Evolutionary conservation across 2,329 filamentous ascomycete genomes (phyloP).

Genomic region (Trichoderma harzianum): DNA sequence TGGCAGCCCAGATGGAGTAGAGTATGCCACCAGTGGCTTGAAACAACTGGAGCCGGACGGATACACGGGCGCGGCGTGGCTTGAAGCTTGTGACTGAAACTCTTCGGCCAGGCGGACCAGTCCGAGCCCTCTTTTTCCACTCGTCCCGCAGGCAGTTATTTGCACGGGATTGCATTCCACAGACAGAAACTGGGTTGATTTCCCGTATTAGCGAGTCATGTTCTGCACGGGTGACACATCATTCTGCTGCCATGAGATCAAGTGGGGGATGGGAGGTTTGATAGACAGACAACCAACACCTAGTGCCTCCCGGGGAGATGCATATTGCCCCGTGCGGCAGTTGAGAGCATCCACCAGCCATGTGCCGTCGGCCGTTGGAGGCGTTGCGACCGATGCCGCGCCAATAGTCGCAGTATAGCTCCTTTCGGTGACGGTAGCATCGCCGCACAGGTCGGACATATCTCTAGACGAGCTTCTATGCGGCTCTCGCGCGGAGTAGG

Average conservation of each 20-base stretch:
- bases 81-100: not conserved
- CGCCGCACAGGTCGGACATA: not conserved
- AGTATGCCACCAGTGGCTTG: not conserved
- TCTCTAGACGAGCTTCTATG: not conserved
- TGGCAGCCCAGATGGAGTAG: not conserved
- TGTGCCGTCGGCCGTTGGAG: constrained; percentile 11
- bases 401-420: not conserved
- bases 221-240: not conserved
- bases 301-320: constrained; percentile 1
- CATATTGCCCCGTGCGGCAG: not conserved
- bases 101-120: not conserved
- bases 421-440: not conserved
- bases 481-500: not conserved
- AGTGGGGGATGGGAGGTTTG: constrained; percentile 12
- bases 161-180: not conserved
- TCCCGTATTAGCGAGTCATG: constrained; percentile 4
- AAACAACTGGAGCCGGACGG: not conserved
- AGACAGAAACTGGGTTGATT: not conserved
- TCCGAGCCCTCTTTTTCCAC: not conserved
- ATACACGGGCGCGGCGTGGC: not conserved
- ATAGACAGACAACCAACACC: not conserved
- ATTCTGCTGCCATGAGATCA: constrained; percentile 8
- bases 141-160: not conserved
- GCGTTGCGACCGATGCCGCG: constrained; percentile 11
- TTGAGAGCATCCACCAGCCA: not conserved